Evolutionary conservation across 257 asterid genomes (phyloP), one percentile per base, ranked within the genome.

Genomic region (Nicotiana undulata): DNA sequence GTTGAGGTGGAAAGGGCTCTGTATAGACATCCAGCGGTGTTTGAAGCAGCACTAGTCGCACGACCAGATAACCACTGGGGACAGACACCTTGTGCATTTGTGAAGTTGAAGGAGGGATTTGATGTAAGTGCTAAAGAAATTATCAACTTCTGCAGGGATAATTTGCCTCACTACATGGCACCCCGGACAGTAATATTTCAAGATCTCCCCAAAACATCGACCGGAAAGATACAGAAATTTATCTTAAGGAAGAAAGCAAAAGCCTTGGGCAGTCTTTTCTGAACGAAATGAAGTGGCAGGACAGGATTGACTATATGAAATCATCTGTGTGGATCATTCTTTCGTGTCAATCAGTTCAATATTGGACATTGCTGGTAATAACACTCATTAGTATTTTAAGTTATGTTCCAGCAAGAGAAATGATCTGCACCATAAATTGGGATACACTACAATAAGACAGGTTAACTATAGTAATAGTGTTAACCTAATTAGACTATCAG

Each of bases 21-120:
- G 9, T 72, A 72, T 24, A 72, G 60, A 3, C 40, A 46, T 72
- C 61, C 78, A 22, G 78, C 78, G 7, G 61, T 72, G 16, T 0
- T 46, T 13, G 78, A 72, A 24, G 40, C 78, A 46, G 60, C 78
- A 46, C 9, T 49, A 46, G 78, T 46, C 9, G 60, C 60, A 44
- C 24, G 60, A 72, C 60, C 60, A 46, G 60, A 72, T 46, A 46
- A 72, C 40, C 24, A 72, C 40, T 24, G 40, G 78, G 78, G 60
- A 72, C 60, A 72, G 60, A 72, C 78, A 72, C 60, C 78, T 46
- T 46, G 60, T 72, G 78, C 60, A 46, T 72, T 72, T 24, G 40
- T 72, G 40, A 72, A 24, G 40, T 72, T 72, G 40, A 72, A 72
- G 60, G 37, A 72, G 60, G 78, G 60, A 72, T 46, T 24, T 7